These are phyloP conservation scores for Sugiyamaella americana DNA, from an alignment of 805 yeast genomes.

Conservation along the genomic window DNA sequence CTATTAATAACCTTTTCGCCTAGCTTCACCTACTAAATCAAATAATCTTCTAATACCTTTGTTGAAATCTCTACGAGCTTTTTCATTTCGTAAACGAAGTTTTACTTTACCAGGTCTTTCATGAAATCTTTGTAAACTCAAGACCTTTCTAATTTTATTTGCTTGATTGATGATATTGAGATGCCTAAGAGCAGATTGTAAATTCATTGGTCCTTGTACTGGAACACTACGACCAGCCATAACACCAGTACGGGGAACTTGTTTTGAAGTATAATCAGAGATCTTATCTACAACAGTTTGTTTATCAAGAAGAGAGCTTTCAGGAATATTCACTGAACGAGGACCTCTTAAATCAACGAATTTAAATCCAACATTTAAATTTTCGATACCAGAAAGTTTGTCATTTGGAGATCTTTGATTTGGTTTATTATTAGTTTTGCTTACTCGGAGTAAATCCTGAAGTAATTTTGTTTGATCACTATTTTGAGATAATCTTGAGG, in stretches of 20 bases:
- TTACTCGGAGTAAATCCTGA: constrained; percentile 1
- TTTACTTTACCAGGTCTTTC: constrained; percentile 33
- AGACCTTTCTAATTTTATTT: constrained; percentile 26
- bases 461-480: not conserved
- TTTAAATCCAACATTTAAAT: not conserved
- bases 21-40: constrained; percentile 31
- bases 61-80: constrained; percentile 29
- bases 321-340: not conserved
- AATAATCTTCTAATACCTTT: constrained; percentile 31
- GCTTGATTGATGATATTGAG: constrained; percentile 25
- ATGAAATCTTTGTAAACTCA: constrained; percentile 27
- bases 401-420: constrained; percentile 2
- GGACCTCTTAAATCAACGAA: constrained; percentile 5
- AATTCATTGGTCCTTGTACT: constrained; percentile 21
- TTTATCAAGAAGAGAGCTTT: constrained; percentile 5
- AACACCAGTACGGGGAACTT: constrained; percentile 30
- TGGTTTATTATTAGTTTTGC: not conserved
- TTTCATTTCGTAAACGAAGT: constrained; percentile 27
- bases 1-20: constrained; percentile 25
- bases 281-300: constrained; percentile 12
- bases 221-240: constrained; percentile 30
- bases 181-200: constrained; percentile 24
- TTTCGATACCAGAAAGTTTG: constrained; percentile 1
- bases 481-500: not conserved
- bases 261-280: constrained; percentile 8